Base-by-base conservation (phyloP, 371 early-diverging fungal species). In the Dinochytrium kinnereticum region DNA sequence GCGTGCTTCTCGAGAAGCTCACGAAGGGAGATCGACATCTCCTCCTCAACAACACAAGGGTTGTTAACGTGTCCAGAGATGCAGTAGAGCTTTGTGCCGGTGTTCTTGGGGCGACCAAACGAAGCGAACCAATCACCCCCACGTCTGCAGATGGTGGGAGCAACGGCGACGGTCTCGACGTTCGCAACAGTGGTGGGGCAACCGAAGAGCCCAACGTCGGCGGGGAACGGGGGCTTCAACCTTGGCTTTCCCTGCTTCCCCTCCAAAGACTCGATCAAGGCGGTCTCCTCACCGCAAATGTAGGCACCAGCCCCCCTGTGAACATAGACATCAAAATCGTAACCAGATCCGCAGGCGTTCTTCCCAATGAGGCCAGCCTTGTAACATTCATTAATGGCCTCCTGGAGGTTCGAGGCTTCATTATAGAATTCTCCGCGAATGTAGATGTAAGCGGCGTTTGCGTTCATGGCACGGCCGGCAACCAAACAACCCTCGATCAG, bases 191-290 rank as follows among this genome's bases (percentile, higher is more conserved):
- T 98, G 24, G 98, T 97, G 55, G 98, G 98, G 86, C 98, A 98
- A n/a, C 98, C 98, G 78, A 98, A 98, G 61, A 98, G 88, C 77
- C 98, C 98, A 26, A 96, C 93, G 81, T 98, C 97, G 71, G 98
- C 98, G 39, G 98, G 98, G 92, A 98, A 98, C 70, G 98, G 98
- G 51, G 98, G 98, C 94, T 98, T 98, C 78, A 98, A 83, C 77
- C 98, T 90, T 34, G 98, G 98, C 90, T 98, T 98, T 51, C 98
- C 98, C 78, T 94, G 95, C 87, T 97, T 97, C 74, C 98, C 98
- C 82, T 98, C 98, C 61, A 98, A 89, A 39, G 95, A 94, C 87
- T 98, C 98, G 78, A 98, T 98, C 79, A 98, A 89, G 70, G 96
- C 94, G 31, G 98, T 98, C 82, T 98, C 98, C 81, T 98, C 98